phyloP scores from a whole-genome alignment of 192 early-diverging fungal genomes.

The Rhizophagus sp. region DNA sequence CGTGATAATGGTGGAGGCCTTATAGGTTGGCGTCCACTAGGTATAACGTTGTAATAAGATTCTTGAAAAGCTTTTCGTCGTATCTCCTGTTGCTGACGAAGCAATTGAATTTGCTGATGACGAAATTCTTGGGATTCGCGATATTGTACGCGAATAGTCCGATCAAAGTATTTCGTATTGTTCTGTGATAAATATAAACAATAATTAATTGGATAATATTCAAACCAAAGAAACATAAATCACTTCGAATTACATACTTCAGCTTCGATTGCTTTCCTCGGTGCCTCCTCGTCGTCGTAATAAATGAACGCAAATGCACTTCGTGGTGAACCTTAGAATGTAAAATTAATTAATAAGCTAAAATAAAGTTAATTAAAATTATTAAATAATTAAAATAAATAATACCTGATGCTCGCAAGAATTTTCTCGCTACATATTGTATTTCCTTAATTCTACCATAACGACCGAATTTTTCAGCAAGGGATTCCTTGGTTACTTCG shows the following conservation, averaged over 20 bases:
- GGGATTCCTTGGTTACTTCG: constrained; percentile 42
- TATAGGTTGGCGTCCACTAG: neutral
- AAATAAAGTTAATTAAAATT: neutral
- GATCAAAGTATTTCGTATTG: constrained; percentile 31
- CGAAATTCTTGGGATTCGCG: constrained; percentile 38
- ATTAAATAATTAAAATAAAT: constrained; percentile 4
- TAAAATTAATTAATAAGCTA: neutral
- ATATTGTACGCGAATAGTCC: constrained; percentile 38
- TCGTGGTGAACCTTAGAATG: constrained; percentile 22
- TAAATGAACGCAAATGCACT: constrained; percentile 69
- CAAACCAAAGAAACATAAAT: neutral
- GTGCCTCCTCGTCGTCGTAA: constrained; percentile 48
- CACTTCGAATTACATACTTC: constrained; percentile 42
- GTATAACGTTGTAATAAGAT: neutral
- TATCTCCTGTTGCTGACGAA: constrained; percentile 7
- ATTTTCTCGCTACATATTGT: constrained; percentile 23
- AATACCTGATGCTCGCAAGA: neutral
- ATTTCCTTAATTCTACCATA: constrained; percentile 59
- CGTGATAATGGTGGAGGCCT: neutral
- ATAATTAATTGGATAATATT: neutral
- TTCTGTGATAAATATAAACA: constrained; percentile 29
- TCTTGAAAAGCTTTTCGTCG: neutral
- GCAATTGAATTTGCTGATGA: neutral
- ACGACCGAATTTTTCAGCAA: constrained; percentile 51
- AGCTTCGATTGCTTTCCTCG: constrained; percentile 50